Conservation (phyloP, 2,329 filamentous ascomycete species). For the Penicillium brasilianum region DNA sequence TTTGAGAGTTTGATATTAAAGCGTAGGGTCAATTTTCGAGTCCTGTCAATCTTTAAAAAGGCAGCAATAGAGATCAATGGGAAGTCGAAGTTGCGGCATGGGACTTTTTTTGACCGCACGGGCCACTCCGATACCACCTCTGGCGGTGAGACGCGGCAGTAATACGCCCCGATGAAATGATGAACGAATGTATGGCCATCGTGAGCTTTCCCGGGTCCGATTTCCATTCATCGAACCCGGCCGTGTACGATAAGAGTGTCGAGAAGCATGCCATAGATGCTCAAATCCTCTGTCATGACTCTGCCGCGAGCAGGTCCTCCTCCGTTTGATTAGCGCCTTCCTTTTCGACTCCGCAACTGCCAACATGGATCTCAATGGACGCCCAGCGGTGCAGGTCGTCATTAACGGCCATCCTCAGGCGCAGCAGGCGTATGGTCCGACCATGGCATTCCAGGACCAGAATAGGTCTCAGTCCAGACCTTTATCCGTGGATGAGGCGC, state of each 20-base stretch:
- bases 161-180: constrained; percentile 23
- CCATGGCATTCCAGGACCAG: constrained; percentile 36
- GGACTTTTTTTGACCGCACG: constrained; percentile 31
- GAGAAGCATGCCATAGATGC: constrained; percentile 29
- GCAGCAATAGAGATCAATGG: neutral
- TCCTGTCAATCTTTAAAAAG: neutral
- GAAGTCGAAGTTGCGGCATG: constrained; percentile 11
- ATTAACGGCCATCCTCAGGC: constrained; percentile 43
- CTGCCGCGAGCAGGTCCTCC: constrained; percentile 36
- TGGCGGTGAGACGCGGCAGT: constrained; percentile 30
- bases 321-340: constrained; percentile 32
- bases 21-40: neutral
- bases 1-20: constrained; percentile 44
- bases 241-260: constrained; percentile 15
- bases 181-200: constrained; percentile 23
- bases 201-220: constrained; percentile 15
- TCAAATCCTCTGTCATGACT: constrained; percentile 38
- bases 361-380: constrained; percentile 48
- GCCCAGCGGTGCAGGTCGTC: constrained; percentile 49
- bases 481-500: constrained; percentile 53
- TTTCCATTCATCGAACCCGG: constrained; percentile 9
- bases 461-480: constrained; percentile 43
- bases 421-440: constrained; percentile 30
- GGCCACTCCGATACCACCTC: constrained; percentile 25
- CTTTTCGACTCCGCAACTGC: constrained; percentile 28